Conservation (phyloP, 1,139 yeast genomes). For the Chernovozyma aurita region DNA sequence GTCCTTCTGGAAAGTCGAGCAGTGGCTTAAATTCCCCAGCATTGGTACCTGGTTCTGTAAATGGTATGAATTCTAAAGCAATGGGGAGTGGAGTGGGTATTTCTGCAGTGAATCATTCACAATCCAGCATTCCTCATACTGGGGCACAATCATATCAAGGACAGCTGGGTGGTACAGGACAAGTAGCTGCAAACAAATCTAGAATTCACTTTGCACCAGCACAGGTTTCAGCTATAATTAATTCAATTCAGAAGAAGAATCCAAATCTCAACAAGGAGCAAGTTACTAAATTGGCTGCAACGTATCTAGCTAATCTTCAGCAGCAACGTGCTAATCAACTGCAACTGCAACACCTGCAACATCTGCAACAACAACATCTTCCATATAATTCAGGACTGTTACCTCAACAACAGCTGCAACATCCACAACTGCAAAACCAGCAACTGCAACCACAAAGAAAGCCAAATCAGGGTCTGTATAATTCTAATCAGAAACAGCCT, state of each 20-base stretch:
- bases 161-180: not conserved
- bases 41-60: not conserved
- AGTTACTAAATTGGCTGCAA: conserved; percentile 68
- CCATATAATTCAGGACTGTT: conserved; percentile 3
- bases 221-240: conserved; percentile 67
- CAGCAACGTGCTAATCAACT: conserved; percentile 25
- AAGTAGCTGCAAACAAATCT: conserved; percentile 16
- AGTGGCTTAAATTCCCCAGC: not conserved
- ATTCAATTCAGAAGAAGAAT: conserved; percentile 63
- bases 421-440: not conserved
- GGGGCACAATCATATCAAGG: conserved; percentile 2
- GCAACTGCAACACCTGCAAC: conserved; percentile 14
- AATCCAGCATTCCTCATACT: not conserved
- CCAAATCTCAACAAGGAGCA: conserved; percentile 68
- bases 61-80: conserved; percentile 4
- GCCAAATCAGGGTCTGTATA: conserved; percentile 4
- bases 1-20: not conserved
- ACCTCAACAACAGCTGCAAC: conserved; percentile 3
- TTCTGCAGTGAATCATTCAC: not conserved
- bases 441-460: conserved; percentile 3
- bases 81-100: conserved; percentile 1
- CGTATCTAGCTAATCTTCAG: conserved; percentile 58
- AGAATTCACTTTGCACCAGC: conserved; percentile 51
- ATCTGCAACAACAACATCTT: conserved; percentile 14
- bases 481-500: conserved; percentile 16